Base-by-base conservation (phyloP, 306 rosid species). In the Astragalus membranaceus region DNA sequence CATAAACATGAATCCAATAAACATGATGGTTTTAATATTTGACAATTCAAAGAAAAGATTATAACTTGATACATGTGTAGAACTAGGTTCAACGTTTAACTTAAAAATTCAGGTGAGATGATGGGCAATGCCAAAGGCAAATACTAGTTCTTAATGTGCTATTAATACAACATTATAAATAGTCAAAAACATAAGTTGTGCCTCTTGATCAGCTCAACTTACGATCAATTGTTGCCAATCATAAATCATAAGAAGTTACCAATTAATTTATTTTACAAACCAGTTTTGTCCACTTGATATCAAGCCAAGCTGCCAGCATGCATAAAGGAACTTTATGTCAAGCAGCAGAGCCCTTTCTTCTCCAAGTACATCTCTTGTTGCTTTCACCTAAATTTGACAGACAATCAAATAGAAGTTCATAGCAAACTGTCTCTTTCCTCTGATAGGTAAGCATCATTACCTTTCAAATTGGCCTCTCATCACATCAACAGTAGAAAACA, bases 341-440 rank as follows among this genome's bases (percentile, higher is more conserved):
- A 70, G 98, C 92, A 83, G 88, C 98, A 46, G 83, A 87, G 5
- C 92, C 95, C 69, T 75, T 85, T 81, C 95, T 84, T 71, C 59
- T 72, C 30, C 84, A 86, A 64, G 73, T 56, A 72, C 64, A 65
- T 52, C 84, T 86, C 71, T 70, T 81, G 54, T 81, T 67, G 0
- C 64, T 58, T 73, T 78, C 89, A 56, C 78, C 68, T 63, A 59
- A 59, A 77, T 88, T 89, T 37, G 92, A 88, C 67, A 92, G 80
- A 73, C 96, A 87, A 61, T 95, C 96, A 53, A 89, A 81, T 52
- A 92, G 80, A 61, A 92, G 96, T 79, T 84, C 85, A 35, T 86
- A 92, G 17, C 89, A 85, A 77, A 84, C 88, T 33, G 85, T 73
- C 72, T 84, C 84, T 84, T 89, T 92, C 88, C 92, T 89, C 72